A percentile compares a stretch with the other conserved stretches of the same genome.
Conservation (phyloP, 768 basidiomycete genomes). For the Leccinellum rugosiceps region DNA sequence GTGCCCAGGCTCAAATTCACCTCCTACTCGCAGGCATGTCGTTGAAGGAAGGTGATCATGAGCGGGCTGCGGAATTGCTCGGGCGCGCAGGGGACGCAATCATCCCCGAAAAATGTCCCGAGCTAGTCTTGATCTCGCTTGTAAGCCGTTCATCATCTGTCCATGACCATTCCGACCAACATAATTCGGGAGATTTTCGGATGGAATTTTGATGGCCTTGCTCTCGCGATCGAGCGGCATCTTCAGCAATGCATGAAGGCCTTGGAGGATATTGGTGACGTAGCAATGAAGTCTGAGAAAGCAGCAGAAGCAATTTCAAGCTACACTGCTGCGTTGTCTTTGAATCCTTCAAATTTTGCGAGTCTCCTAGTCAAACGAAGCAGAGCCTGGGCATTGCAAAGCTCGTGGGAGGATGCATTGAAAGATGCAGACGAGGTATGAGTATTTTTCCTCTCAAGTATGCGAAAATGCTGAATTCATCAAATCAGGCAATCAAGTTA, state of each 20-base stretch:
- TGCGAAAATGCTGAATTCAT: neutral
- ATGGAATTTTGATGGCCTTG: slow-evolving; percentile 9
- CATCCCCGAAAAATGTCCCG: neutral
- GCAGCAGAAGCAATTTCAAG: neutral
- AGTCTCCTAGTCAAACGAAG: slow-evolving; percentile 9
- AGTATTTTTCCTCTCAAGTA: no score
- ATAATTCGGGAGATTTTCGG: slow-evolving; percentile 3
- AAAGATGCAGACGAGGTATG: slow-evolving; percentile 13
- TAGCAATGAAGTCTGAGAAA: neutral
- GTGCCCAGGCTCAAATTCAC: slow-evolving; percentile 5
- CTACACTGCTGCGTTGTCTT: neutral
- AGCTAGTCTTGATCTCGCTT: slow-evolving; percentile 5
- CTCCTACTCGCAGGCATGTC: neutral
- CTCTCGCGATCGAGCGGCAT: neutral
- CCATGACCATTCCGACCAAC: neutral
- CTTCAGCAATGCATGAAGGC: neutral
- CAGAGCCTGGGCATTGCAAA: neutral
- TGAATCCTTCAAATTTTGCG: neutral
- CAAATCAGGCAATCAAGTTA: neutral
- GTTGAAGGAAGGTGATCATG: neutral
- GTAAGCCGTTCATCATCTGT: neutral
- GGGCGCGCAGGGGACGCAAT: neutral
- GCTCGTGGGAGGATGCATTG: slow-evolving; percentile 7
- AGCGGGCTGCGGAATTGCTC: neutral
- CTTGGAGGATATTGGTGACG: neutral